Evolutionary conservation across 306 rosid genomes (phyloP), one percentile per base, ranked within the genome.

Genomic region (Malus asiatica): DNA sequence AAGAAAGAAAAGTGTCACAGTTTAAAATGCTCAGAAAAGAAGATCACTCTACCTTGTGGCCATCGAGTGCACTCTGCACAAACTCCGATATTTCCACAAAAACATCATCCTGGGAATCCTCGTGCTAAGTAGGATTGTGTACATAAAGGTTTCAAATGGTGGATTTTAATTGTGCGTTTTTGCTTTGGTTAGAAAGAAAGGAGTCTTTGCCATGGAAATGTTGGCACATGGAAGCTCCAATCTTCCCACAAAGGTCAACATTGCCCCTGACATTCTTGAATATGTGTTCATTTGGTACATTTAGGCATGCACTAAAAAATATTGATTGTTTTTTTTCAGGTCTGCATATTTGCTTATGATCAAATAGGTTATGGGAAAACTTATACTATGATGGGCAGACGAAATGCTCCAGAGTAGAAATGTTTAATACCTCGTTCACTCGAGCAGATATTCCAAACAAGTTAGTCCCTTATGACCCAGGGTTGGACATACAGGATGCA

Each of bases 401-500:
- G 97, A 22, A 91, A 88, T 57, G 80, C 87, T 59, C 78, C 90
- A 11, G 97, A 89, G 30, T 80, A 90, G 72, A 95, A 90, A 87
- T 97, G 97, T 69, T 59, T 95, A 83, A 95, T 95, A 60, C 98
- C 98, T 1, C 93, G 93, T 62, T 90, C 98, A 13, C 83, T 95
- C 5, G 98, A 95, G 82, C 93, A 95, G 51, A 89, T 95, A 74
- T 95, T 95, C 74, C 91, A 95, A 78, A 76, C 73, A 1, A 95
- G 93, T 78, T 92, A 90, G 77, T 76, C 93, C 46, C 93, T 92
- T 60, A 83, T 85, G 80, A 78, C 84, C 64, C 96, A 90, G 63
- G 98, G 98, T 9, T 95, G 98, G 98, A 89, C 82, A 67, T 92
- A 86, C 86, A 87, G 76, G 78, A 95, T 95, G 97, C 96, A 89